Conservation (phyloP, 352 stramenopile genomes). For the Vaucheria bursata region DNA sequence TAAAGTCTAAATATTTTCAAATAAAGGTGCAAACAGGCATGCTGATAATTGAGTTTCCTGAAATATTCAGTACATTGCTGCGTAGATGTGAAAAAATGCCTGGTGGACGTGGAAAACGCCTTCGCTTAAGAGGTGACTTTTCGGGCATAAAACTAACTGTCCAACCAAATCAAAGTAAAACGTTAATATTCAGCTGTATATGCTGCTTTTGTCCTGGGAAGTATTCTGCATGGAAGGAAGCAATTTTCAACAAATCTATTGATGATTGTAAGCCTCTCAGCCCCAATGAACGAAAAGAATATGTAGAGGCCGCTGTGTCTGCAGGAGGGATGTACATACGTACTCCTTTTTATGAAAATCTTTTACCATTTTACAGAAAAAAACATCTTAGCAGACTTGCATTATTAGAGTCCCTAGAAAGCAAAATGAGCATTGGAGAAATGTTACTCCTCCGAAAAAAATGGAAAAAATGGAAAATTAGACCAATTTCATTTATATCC, state of each 20-base stretch:
- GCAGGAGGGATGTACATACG: background rate
- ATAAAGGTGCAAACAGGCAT: constrained; percentile 24
- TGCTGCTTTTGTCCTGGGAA: constrained; percentile 43
- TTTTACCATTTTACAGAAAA: background rate
- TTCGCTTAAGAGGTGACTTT: constrained; percentile 23
- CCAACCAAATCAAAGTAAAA: constrained; percentile 35
- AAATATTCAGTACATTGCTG: constrained; percentile 43
- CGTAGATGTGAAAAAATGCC: constrained; percentile 42
- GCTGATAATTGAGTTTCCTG: constrained; percentile 35
- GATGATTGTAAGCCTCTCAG: constrained; percentile 20
- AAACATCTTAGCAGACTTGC: background rate
- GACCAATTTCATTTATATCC: background rate
- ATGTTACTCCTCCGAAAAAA: constrained; percentile 29
- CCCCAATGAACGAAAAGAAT: constrained; percentile 3
- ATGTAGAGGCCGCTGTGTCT: constrained; percentile 2
- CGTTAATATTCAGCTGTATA: constrained; percentile 36
- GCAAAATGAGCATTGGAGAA: constrained; percentile 27
- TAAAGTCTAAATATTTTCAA: background rate
- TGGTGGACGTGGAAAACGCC: constrained; percentile 35
- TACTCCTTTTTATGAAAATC: too few species aligned
- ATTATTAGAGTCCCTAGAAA: constrained; percentile 15
- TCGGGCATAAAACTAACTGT: constrained; percentile 14
- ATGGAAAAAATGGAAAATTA: constrained; percentile 14
- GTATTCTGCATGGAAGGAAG: constrained; percentile 37
- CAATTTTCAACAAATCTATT: constrained; percentile 15